Evolutionary conservation across 2,329 filamentous ascomycete species (phyloP).

Genomic region (Cladosporium sp.): DNA sequence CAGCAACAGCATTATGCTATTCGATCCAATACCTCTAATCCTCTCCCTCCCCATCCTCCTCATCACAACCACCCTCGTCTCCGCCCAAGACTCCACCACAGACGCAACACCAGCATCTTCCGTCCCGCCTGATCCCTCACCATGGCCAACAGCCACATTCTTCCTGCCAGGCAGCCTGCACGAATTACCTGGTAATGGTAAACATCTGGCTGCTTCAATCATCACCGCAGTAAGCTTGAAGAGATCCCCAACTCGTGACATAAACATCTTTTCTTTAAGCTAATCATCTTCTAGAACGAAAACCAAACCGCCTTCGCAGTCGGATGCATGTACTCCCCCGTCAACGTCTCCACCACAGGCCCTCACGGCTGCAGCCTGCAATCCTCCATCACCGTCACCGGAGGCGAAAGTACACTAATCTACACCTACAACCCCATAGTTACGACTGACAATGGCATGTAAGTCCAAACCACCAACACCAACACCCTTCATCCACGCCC

Average conservation of each 20-base stretch:
- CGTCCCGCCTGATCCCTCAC: constrained; percentile 17
- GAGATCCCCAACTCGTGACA: neutral
- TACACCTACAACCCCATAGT: constrained; percentile 16
- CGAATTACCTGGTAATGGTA: neutral
- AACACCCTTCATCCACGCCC: neutral
- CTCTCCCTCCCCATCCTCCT: neutral
- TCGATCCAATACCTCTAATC: no score
- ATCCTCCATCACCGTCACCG: constrained; percentile 26
- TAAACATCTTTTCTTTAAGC: neutral
- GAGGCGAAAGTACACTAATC: constrained; percentile 25
- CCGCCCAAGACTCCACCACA: neutral
- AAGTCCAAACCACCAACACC: constrained; percentile 15
- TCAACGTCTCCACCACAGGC: constrained; percentile 13
- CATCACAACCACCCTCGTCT: neutral
- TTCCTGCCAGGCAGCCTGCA: constrained; percentile 14
- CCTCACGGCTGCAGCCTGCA: constrained; percentile 18
- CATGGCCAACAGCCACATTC: constrained; percentile 9
- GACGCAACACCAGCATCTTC: neutral
- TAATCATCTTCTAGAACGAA: constrained; percentile 14
- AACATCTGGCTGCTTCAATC: constrained; percentile 14
- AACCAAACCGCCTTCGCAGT: constrained; percentile 26
- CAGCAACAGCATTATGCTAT: no score
- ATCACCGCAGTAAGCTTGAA: constrained; percentile 22
- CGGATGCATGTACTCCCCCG: constrained; percentile 17
- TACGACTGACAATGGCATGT: constrained; percentile 14